Evolutionary conservation across 495 filamentous ascomycete species (phyloP).

Genomic region (Aspergillus steynii): DNA sequence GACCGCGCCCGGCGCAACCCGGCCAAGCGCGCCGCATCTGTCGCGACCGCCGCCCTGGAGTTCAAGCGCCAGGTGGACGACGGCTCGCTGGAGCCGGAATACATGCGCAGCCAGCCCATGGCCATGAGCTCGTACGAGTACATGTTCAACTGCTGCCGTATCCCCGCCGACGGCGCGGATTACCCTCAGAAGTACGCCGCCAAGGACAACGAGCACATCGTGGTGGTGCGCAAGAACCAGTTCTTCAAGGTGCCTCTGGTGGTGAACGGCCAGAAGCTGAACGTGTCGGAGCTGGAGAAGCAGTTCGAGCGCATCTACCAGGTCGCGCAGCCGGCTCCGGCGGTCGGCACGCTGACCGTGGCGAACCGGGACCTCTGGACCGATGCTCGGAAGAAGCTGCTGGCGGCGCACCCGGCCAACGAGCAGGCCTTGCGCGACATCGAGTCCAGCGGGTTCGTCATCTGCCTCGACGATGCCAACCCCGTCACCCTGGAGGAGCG

Average conservation of each 20-base stretch:
- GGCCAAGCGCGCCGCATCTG: constrained; percentile 86
- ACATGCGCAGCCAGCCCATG: constrained; percentile 93
- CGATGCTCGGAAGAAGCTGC: constrained; percentile 73
- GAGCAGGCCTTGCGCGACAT: constrained; percentile 73
- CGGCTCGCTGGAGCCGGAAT: constrained; percentile 89
- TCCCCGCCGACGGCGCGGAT: constrained; percentile 81
- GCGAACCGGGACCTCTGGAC: constrained; percentile 95
- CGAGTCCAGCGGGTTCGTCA: constrained; percentile 86
- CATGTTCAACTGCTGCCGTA: constrained; percentile 96
- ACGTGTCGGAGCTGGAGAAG: constrained; percentile 79
- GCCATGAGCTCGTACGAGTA: constrained; percentile 97
- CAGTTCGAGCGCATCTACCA: constrained; percentile 87
- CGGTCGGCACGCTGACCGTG: constrained; percentile 82
- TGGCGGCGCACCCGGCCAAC: constrained; percentile 75
- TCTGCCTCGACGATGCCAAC: constrained; percentile 91
- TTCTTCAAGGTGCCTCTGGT: constrained; percentile 87
- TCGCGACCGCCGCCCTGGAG: constrained; percentile 79
- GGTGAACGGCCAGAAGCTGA: constrained; percentile 78
- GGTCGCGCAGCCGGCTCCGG: constrained; percentile 64
- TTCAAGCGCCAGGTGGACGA: constrained; percentile 92
- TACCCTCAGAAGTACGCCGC: constrained; percentile 78
- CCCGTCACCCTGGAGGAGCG: constrained; percentile 96
- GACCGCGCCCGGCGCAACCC: constrained; percentile 86
- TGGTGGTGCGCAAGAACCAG: constrained; percentile 91
- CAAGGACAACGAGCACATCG: constrained; percentile 76